Percentiles rank a stretch among this genome's conserved stretches.
phyloP scores from a whole-genome alignment of 768 basidiomycete genomes.

The Pleurotus citrinopileatus region DNA sequence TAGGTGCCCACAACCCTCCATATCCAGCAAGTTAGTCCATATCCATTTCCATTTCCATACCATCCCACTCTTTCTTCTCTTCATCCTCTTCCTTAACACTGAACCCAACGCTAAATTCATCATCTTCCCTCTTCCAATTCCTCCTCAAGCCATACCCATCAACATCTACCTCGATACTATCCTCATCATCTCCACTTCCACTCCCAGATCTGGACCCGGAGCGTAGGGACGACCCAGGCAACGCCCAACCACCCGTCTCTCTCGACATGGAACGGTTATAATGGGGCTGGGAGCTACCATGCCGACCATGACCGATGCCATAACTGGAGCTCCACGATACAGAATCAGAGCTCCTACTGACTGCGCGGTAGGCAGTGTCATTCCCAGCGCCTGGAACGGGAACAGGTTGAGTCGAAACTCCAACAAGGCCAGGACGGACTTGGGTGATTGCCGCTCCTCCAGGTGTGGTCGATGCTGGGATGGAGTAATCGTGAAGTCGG shows the following conservation, averaged over 20 bases:
- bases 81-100: slow-evolving; percentile 48
- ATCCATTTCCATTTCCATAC: slow-evolving; percentile 75
- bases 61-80: slow-evolving; percentile 49
- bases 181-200: slow-evolving; percentile 29
- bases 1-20: no score
- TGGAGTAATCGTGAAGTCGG: slow-evolving; percentile 62
- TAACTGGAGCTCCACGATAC: slow-evolving; percentile 28
- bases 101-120: slow-evolving; percentile 35
- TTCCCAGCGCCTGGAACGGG: neutral
- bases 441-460: slow-evolving; percentile 46
- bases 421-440: slow-evolving; percentile 55
- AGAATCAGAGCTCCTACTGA: slow-evolving; percentile 23
- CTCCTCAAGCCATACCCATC: slow-evolving; percentile 17
- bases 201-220: slow-evolving; percentile 29
- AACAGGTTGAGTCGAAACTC: slow-evolving; percentile 21
- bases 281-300: slow-evolving; percentile 18
- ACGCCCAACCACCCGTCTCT: slow-evolving; percentile 41
- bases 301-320: slow-evolving; percentile 25
- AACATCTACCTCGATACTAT: slow-evolving; percentile 26
- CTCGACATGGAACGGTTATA: slow-evolving; percentile 19
- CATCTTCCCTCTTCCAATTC: slow-evolving; percentile 41
- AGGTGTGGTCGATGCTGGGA: slow-evolving; percentile 34
- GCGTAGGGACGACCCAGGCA: slow-evolving; percentile 52
- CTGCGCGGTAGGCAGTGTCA: slow-evolving; percentile 21
- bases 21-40: no score